These are phyloP conservation scores for Myxozyma monticola DNA, from an alignment of 805 yeast species.

Conservation along the genomic window DNA sequence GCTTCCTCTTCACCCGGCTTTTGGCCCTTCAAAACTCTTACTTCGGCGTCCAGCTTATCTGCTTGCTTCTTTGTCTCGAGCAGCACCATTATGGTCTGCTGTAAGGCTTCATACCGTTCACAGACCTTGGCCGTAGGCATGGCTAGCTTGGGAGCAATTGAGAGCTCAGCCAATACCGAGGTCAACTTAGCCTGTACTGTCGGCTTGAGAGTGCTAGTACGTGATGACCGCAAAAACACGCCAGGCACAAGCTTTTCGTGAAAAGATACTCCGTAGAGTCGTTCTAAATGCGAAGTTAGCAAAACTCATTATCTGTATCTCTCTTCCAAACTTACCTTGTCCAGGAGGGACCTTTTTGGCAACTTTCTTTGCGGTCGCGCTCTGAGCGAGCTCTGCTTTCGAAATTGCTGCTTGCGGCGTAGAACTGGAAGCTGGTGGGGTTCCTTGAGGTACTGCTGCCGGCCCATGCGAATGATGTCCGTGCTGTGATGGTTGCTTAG, in stretches of 20 bases:
- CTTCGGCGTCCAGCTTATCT: conserved; percentile 84
- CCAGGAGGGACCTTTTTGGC: conserved; percentile 25
- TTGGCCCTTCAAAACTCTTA: conserved; percentile 42
- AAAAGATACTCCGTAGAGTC: conserved; percentile 76
- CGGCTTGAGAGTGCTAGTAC: conserved; percentile 76
- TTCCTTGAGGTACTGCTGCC: not conserved
- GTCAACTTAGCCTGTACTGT: conserved; percentile 63
- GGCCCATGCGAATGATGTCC: not conserved
- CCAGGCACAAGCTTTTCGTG: conserved; percentile 66
- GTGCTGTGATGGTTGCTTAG: not conserved
- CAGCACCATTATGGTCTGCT: conserved; percentile 66
- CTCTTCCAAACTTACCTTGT: conserved; percentile 10
- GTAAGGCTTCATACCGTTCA: conserved; percentile 71
- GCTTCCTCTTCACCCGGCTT: conserved; percentile 2
- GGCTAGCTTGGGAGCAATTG: conserved; percentile 70
- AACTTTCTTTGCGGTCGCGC: conserved; percentile 21
- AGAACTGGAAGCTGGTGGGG: not conserved
- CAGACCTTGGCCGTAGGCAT: conserved; percentile 83
- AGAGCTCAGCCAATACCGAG: conserved; percentile 71
- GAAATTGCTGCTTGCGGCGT: conserved; percentile 7
- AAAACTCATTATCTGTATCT: not conserved
- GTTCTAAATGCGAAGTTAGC: conserved; percentile 45
- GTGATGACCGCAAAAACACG: conserved; percentile 75
- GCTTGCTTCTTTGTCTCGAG: conserved; percentile 82
- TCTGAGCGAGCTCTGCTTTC: conserved; percentile 23